phyloP scores from a whole-genome alignment of 2,329 filamentous ascomycete genomes.

The Pseudogymnoascus sp. region DNA sequence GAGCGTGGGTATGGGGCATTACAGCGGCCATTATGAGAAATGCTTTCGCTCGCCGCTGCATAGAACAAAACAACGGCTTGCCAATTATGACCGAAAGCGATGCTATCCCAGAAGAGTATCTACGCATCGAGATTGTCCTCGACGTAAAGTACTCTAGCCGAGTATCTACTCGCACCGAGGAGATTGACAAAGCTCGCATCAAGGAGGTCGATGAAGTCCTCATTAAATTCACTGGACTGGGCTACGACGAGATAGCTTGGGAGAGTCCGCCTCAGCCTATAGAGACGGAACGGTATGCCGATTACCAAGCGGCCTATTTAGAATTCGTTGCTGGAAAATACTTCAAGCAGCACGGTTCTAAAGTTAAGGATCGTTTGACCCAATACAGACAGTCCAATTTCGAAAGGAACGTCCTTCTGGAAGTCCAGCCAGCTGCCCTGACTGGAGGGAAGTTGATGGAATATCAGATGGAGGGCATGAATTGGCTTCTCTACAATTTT shows the following conservation, averaged over 20 bases:
- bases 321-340: slow-evolving; percentile 79
- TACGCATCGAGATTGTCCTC: slow-evolving; percentile 84
- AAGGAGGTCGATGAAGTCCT: slow-evolving; percentile 65
- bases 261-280: slow-evolving; percentile 66
- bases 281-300: slow-evolving; percentile 60
- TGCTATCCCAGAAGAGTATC: slow-evolving; percentile 79
- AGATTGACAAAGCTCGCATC: slow-evolving; percentile 64
- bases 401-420: slow-evolving; percentile 55
- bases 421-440: slow-evolving; percentile 65
- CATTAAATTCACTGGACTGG: slow-evolving; percentile 88
- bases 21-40: slow-evolving; percentile 57
- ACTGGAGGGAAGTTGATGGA: slow-evolving; percentile 79
- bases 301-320: slow-evolving; percentile 76
- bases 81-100: slow-evolving; percentile 67
- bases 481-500: slow-evolving; percentile 93
- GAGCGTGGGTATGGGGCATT: slow-evolving; percentile 78
- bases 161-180: slow-evolving; percentile 48
- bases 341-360: slow-evolving; percentile 49
- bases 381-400: slow-evolving; percentile 63
- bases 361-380: slow-evolving; percentile 60
- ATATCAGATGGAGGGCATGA: slow-evolving; percentile 87
- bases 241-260: slow-evolving; percentile 89
- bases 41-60: slow-evolving; percentile 66
- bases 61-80: slow-evolving; percentile 45
- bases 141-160: slow-evolving; percentile 62